A percentile compares a stretch with the other conserved stretches of the same genome.
Conservation (phyloP, 192 early-diverging fungal species). For the Podila minutissima region DNA sequence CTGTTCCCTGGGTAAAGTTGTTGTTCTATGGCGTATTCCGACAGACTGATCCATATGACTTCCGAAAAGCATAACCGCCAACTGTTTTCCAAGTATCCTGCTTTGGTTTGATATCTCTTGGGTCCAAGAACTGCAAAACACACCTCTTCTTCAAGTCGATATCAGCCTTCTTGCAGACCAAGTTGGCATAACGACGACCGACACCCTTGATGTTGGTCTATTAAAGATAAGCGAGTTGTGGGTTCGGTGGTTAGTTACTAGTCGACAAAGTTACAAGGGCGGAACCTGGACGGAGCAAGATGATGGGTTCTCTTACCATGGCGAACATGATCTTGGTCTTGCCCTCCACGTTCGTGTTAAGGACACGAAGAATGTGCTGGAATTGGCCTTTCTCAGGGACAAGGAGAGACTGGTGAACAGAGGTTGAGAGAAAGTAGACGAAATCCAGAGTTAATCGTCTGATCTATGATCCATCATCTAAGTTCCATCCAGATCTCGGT, state of each 20-base stretch:
- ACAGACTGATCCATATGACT: too few species aligned
- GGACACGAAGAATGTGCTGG: conserved; percentile 98
- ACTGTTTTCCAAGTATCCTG: neutral
- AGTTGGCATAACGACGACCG: conserved; percentile 98
- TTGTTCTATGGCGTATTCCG: too few species aligned
- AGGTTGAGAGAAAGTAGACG: neutral
- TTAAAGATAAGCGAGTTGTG: neutral
- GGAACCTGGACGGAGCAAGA: neutral
- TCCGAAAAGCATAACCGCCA: neutral
- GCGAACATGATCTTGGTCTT: conserved; percentile 96
- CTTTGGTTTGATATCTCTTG: neutral
- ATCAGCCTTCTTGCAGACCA: conserved; percentile 99
- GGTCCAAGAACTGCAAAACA: conserved; percentile 15
- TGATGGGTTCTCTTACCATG: conserved; percentile 56
- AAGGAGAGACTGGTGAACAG: conserved; percentile 78
- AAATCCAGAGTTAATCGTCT: conserved; percentile 21
- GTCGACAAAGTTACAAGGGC: neutral
- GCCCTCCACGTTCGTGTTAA: conserved; percentile 99
- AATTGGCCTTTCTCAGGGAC: conserved; percentile 92
- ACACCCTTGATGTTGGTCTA: conserved; percentile 96
- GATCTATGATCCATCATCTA: too few species aligned
- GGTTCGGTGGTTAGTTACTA: neutral
- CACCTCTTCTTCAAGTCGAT: conserved; percentile 95
- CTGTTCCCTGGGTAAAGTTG: too few species aligned
- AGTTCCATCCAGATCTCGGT: conserved; percentile 16